Percentiles rank a stretch among this genome's conserved stretches.
Evolutionary conservation across 768 basidiomycete species (phyloP).

Genomic region (Royoungia palumana): DNA sequence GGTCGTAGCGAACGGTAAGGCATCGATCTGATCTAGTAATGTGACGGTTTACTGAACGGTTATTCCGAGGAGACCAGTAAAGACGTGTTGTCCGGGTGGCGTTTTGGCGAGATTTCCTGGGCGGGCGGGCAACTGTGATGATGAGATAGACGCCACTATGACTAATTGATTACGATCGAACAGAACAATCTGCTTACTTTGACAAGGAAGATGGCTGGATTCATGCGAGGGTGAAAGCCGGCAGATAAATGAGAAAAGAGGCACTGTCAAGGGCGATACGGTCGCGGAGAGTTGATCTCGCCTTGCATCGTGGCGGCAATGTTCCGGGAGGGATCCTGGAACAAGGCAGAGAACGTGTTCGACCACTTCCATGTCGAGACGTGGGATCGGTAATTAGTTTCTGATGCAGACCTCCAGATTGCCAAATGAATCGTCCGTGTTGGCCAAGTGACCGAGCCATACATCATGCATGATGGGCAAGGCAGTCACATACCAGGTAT

Average conservation of each 20-base stretch:
- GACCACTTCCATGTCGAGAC: slow-evolving; percentile 5
- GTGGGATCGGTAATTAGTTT: not conserved
- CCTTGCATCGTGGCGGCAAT: not conserved
- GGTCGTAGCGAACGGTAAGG: slow-evolving; percentile 10
- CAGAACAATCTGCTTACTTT: not conserved
- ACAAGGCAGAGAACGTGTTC: slow-evolving; percentile 1
- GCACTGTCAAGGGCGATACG: slow-evolving; percentile 3
- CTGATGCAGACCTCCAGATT: not conserved
- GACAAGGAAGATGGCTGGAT: slow-evolving; percentile 5
- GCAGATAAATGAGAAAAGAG: not conserved
- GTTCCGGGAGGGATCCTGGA: not conserved
- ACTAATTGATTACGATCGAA: slow-evolving; percentile 6
- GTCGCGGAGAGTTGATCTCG: slow-evolving; percentile 12
- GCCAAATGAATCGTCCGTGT: not conserved
- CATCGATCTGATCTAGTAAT: slow-evolving; percentile 15
- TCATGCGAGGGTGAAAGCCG: not conserved
- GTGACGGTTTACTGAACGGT: not conserved
- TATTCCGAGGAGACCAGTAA: slow-evolving; percentile 15
- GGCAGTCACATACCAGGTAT: no score
- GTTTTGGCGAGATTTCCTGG: slow-evolving; percentile 7
- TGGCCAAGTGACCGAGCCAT: no score
- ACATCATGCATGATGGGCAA: no score
- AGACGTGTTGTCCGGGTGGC: slow-evolving; percentile 8
- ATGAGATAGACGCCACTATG: slow-evolving; percentile 16
- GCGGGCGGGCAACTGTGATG: not conserved